Base-by-base conservation (phyloP, 352 stramenopile genomes). In the Globisporangium takayamanum region DNA sequence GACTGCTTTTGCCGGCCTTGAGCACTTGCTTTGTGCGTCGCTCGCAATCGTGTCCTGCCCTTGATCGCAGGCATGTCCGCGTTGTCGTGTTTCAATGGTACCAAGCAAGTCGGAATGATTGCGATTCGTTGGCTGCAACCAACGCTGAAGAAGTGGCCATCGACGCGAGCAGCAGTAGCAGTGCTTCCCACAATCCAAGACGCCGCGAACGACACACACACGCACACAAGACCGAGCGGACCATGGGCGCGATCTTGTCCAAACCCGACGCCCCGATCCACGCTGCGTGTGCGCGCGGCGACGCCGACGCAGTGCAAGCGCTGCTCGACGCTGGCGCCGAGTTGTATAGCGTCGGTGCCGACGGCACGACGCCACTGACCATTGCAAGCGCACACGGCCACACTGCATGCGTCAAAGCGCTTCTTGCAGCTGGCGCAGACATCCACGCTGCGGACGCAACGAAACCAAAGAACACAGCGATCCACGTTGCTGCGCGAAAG, bases 361-460 rank as follows among this genome's bases (percentile, higher is more conserved):
- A 53, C 4, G 48, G 48, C 14, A 33, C 26, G 14, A 39, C 48
- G 15, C 22, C 48, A 2, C 48, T 53, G 4, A 28, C 26, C 3
- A 16, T 53, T 22, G 48, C 48, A 39, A 33, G 22, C 14, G 48
- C 20, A 16, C 22, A 16, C 5, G 26, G 48, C 5, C 22, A 53
- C 28, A 7, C 28, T 3, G 25, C 11, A 26, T 39, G 26, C 26
- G 48, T 53, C 22, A 16, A 20, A 10, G 11, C 48, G 22, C 48
- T 53, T 25, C 48, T 53, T 26, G 48, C 48, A 39, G 48, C 48
- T 22, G 48, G 48, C 15, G 48, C 48, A 10, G 48, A 53, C 6
- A 25, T 53, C 41, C 14, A 47, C 41, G 41, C 41, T 1, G 8
- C 48, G 15, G 41, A 47, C 41, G 41, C 41, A 14, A 47, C 41